A percentile compares a stretch with the other conserved stretches of the same genome.
These are phyloP conservation scores for Rhizoctonia solani DNA, from an alignment of 1,284 basidiomycete species.

Conservation along the genomic window DNA sequence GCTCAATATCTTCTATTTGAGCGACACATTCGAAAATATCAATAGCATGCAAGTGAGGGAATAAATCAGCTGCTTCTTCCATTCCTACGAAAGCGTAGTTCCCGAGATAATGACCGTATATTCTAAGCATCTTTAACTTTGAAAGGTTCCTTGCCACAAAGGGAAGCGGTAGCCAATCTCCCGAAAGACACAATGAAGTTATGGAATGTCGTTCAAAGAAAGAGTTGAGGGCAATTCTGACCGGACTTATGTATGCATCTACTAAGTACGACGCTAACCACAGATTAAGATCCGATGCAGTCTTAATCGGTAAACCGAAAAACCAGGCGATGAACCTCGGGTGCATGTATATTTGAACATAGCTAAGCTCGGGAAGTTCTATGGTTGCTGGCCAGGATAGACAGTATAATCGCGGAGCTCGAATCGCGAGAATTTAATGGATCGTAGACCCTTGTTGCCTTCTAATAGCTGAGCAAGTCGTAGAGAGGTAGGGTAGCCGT, in stretches of 20 bases:
- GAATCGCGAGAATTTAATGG: background rate
- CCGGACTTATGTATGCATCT: background rate
- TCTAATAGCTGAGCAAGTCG: background rate
- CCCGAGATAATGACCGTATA: background rate
- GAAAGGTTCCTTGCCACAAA: background rate
- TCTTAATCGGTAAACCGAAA: background rate
- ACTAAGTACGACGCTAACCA: background rate
- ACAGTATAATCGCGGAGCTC: background rate
- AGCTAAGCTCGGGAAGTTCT: background rate
- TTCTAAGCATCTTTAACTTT: background rate
- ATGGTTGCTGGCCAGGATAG: background rate
- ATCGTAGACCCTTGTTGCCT: background rate
- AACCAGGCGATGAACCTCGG: background rate
- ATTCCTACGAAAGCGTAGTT: conserved; percentile 2
- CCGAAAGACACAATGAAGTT: background rate
- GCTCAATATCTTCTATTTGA: background rate
- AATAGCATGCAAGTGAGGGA: conserved; percentile 6
- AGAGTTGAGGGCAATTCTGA: background rate
- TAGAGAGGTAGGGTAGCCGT: background rate
- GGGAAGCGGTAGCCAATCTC: background rate
- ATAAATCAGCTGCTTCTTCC: background rate
- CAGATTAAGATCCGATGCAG: background rate
- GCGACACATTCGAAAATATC: background rate
- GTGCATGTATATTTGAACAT: background rate
- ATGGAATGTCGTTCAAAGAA: background rate